Percentiles rank a stretch among this genome's conserved stretches.
phyloP scores from a whole-genome alignment of 2,329 filamentous ascomycete genomes.

The Xylariomycetidae sp. region DNA sequence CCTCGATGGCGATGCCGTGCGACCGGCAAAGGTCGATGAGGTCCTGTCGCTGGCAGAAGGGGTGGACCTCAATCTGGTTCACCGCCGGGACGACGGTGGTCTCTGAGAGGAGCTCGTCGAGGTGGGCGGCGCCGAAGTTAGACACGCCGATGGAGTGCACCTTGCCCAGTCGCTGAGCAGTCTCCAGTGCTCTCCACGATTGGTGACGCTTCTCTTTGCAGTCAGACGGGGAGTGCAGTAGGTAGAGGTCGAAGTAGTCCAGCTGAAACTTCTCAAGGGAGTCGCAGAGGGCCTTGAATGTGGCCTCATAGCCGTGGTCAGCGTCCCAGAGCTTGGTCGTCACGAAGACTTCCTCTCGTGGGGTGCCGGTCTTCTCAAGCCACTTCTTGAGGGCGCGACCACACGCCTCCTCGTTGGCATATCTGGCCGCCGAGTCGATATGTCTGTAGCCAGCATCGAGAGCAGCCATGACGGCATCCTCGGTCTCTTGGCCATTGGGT shows the following conservation, averaged over 20 bases:
- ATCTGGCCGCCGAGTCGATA: slow-evolving; percentile 42
- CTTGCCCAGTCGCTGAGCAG: slow-evolving; percentile 29
- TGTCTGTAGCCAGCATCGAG: slow-evolving; percentile 48
- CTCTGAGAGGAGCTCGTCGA: slow-evolving; percentile 32
- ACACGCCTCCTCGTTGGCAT: slow-evolving; percentile 18
- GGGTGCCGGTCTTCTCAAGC: slow-evolving; percentile 24
- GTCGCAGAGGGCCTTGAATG: slow-evolving; percentile 33
- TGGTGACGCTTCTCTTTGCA: slow-evolving; percentile 37
- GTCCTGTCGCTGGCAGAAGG: slow-evolving; percentile 50
- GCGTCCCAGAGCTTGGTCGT: slow-evolving; percentile 36
- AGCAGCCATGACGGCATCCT: slow-evolving; percentile 28
- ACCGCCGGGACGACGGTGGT: slow-evolving; percentile 45
- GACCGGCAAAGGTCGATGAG: slow-evolving; percentile 44
- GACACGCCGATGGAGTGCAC: slow-evolving; percentile 40
- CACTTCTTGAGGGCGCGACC: slow-evolving; percentile 16
- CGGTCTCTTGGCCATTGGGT: slow-evolving; percentile 36
- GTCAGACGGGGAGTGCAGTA: slow-evolving; percentile 44
- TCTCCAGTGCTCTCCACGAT: slow-evolving; percentile 17
- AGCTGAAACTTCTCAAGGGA: slow-evolving; percentile 41
- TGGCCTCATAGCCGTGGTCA: slow-evolving; percentile 21
- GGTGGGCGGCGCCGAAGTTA: slow-evolving; percentile 29
- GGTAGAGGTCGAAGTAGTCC: slow-evolving; percentile 48
- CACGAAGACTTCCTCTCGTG: slow-evolving; percentile 30
- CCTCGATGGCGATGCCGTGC: slow-evolving; percentile 25
- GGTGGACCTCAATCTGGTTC: slow-evolving; percentile 60